Conservation (phyloP, 495 filamentous ascomycete genomes). For the Hamigera avellanea region DNA sequence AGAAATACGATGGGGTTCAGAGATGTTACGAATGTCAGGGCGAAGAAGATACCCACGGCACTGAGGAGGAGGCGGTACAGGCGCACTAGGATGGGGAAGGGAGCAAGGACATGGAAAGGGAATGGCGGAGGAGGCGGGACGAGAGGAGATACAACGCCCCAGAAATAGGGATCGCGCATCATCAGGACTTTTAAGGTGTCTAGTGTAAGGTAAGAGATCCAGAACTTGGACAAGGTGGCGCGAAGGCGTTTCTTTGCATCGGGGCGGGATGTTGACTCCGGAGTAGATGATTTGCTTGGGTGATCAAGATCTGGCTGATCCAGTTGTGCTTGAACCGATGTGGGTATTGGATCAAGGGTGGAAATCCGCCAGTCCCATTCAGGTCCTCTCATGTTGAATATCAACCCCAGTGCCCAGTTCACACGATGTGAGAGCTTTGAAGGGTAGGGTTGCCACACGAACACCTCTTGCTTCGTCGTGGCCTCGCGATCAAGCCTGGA, state of each 20-base stretch:
- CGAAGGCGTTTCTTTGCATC: conserved; percentile 35
- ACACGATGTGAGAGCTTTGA: conserved; percentile 47
- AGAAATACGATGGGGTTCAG: conserved; percentile 46
- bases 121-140: conserved; percentile 30
- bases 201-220: conserved; percentile 47
- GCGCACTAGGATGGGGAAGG: conserved; percentile 26
- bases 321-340: conserved; percentile 31
- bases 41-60: conserved; percentile 36
- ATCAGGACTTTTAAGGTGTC: conserved; percentile 56
- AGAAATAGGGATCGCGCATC: conserved; percentile 69
- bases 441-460: conserved; percentile 67
- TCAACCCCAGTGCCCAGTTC: conserved; percentile 59
- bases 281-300: background rate
- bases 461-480: background rate
- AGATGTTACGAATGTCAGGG: conserved; percentile 42
- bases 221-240: conserved; percentile 30
- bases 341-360: conserved; percentile 47
- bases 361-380: conserved; percentile 69
- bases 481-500: background rate
- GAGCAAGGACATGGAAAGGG: conserved; percentile 27
- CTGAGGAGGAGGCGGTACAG: conserved; percentile 40
- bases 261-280: background rate
- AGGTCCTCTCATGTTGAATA: conserved; percentile 57
- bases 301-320: conserved; percentile 8
- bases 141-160: conserved; percentile 22